phyloP scores from a whole-genome alignment of 1,284 basidiomycete genomes.

The Volvariella volvacea region DNA sequence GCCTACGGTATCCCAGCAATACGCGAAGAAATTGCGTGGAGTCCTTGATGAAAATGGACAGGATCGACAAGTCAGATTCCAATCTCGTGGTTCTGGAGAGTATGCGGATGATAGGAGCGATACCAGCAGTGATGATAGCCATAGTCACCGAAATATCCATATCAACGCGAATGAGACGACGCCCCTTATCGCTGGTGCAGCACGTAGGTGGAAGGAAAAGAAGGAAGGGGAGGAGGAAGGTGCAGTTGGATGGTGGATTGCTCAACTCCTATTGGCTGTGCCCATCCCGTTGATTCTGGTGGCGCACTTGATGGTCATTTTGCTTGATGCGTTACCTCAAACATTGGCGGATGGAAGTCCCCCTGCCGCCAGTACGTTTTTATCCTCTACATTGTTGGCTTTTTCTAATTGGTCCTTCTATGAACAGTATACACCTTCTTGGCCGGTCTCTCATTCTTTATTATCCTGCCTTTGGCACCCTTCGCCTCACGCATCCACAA shows the following conservation, averaged over 20 bases:
- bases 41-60: background rate
- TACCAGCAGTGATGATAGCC: conserved; percentile 10
- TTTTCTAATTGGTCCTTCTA: background rate
- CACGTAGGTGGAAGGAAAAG: conserved; percentile 9
- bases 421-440: conserved; percentile 44
- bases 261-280: conserved; percentile 51
- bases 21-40: conserved; percentile 1
- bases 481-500: conserved; percentile 53
- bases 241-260: conserved; percentile 53
- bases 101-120: conserved; percentile 17
- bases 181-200: conserved; percentile 27
- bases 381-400: background rate
- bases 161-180: conserved; percentile 34
- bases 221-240: conserved; percentile 27
- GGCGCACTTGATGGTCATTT: conserved; percentile 45
- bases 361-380: conserved; percentile 37
- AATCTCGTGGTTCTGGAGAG: conserved; percentile 7
- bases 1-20: conserved; percentile 1
- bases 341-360: conserved; percentile 61
- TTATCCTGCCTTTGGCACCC: conserved; percentile 55
- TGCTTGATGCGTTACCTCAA: conserved; percentile 48
- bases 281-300: conserved; percentile 52
- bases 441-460: conserved; percentile 39
- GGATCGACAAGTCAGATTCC: background rate
- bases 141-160: background rate